A percentile compares a stretch with the other conserved stretches of the same genome.
These are phyloP conservation scores for Aplosporella prunicola DNA, from an alignment of 2,329 filamentous ascomycete genomes.

Conservation along the genomic window DNA sequence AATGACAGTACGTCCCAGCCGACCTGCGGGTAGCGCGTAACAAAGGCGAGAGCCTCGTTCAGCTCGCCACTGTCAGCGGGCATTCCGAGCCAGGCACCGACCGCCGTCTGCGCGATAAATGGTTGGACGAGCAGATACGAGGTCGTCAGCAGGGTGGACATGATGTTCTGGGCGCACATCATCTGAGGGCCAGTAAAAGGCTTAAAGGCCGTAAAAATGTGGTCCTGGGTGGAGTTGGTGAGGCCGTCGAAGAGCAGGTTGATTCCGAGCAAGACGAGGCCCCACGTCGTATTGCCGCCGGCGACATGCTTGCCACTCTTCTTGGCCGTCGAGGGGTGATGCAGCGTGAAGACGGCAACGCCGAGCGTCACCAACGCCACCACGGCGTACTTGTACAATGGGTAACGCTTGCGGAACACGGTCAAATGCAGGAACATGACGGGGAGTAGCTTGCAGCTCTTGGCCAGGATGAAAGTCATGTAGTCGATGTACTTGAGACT, in stretches of 20 bases:
- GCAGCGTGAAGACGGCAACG: slow-evolving; percentile 89
- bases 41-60: slow-evolving; percentile 66
- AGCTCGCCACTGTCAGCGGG: slow-evolving; percentile 57
- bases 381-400: slow-evolving; percentile 92
- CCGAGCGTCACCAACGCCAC: slow-evolving; percentile 84
- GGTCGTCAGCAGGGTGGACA: slow-evolving; percentile 69
- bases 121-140: slow-evolving; percentile 70
- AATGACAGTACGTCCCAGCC: slow-evolving; percentile 86
- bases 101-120: slow-evolving; percentile 58
- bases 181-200: slow-evolving; percentile 90
- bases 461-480: slow-evolving; percentile 93
- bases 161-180: slow-evolving; percentile 97
- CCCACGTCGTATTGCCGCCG: slow-evolving; percentile 56
- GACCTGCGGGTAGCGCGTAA: slow-evolving; percentile 68
- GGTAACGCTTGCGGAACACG: slow-evolving; percentile 79
- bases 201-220: slow-evolving; percentile 71
- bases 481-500: slow-evolving; percentile 92
- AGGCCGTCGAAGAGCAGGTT: slow-evolving; percentile 94
- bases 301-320: slow-evolving; percentile 43
- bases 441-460: slow-evolving; percentile 96
- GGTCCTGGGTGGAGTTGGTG: slow-evolving; percentile 93
- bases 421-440: slow-evolving; percentile 97
- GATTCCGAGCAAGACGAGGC: slow-evolving; percentile 71
- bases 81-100: slow-evolving; percentile 35
- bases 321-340: slow-evolving; percentile 45